These are phyloP conservation scores for Abrus precatorius DNA, from an alignment of 306 rosid genomes.

Conservation along the genomic window DNA sequence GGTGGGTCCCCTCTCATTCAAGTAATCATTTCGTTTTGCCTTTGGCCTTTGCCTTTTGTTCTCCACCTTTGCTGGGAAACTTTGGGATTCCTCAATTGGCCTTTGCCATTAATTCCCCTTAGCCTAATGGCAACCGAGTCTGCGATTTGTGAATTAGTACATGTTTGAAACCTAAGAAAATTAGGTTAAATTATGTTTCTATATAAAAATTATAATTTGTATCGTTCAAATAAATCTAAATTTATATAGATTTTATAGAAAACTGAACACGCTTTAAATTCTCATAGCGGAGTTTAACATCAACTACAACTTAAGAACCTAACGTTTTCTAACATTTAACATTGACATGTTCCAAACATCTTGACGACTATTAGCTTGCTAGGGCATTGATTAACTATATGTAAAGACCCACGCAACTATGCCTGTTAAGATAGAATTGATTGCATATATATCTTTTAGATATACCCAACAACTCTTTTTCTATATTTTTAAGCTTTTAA, in stretches of 20 bases:
- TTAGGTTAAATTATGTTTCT: too few species aligned
- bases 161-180: too few species aligned
- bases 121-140: neutral
- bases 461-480: neutral
- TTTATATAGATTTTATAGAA: too few species aligned
- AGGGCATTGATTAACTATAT: neutral
- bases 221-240: too few species aligned
- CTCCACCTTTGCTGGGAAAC: conserved; percentile 68
- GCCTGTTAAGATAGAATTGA: neutral
- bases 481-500: conserved; percentile 15
- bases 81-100: conserved; percentile 67
- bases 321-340: neutral
- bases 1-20: conserved; percentile 79
- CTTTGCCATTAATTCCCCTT: conserved; percentile 20
- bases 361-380: neutral
- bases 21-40: conserved; percentile 78
- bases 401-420: neutral
- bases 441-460: neutral
- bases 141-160: conserved; percentile 2
- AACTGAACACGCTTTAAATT: too few species aligned
- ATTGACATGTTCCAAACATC: neutral
- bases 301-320: neutral
- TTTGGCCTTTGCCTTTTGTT: conserved; percentile 75
- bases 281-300: neutral
- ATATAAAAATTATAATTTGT: too few species aligned